Evolutionary conservation across 2,329 filamentous ascomycete genomes (phyloP), one percentile per base, ranked within the genome.

Genomic region (Fusarium duplospermum): DNA sequence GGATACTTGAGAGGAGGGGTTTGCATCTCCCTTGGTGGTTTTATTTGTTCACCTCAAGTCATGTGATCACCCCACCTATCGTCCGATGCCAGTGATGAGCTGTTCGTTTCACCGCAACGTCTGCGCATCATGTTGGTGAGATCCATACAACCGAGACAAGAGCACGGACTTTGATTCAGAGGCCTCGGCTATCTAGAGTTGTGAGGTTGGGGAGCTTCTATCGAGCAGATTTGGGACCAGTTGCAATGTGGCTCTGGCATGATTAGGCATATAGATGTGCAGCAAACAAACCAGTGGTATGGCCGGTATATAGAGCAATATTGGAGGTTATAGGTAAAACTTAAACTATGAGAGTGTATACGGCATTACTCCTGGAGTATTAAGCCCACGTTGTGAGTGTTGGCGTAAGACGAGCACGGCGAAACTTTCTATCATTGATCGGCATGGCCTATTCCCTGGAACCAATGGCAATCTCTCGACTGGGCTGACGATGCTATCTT

Each of bases 61-160:
- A 73, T 73, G 71, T 73, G 71, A 73, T 60, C 42, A 40, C 71
- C 38, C 71, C 71, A 74, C 71, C 58, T 27, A 74, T 66, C 24
- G 47, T 58, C 45, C 47, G 52, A 71, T 67, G 52, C 42, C 42
- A 22, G 60, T 24, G 13, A 62, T 14, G 45, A 62, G 29, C 16
- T 50, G 59, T 31, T 29, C n/a, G 10, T 52, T 52, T 50, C 42
- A 42, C 40, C 40, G 40, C 45, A 54, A 22, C 4, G 35, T 62
- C 31, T 33, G n/a, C 33, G 4, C 9, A 35, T 33, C 11, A n/a
- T 54, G 16, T 35, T 5, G 5, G 18, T 35, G 13, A 27, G 20
- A 29, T 52, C 33, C 31, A 20, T 50, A 4, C 22, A 16, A n/a
- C 60, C 60, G 60, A 59, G 52, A 22, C 11, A 16, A 62, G 27